phyloP scores from a whole-genome alignment of 1,284 basidiomycete species.

The Ustilago tritici region DNA sequence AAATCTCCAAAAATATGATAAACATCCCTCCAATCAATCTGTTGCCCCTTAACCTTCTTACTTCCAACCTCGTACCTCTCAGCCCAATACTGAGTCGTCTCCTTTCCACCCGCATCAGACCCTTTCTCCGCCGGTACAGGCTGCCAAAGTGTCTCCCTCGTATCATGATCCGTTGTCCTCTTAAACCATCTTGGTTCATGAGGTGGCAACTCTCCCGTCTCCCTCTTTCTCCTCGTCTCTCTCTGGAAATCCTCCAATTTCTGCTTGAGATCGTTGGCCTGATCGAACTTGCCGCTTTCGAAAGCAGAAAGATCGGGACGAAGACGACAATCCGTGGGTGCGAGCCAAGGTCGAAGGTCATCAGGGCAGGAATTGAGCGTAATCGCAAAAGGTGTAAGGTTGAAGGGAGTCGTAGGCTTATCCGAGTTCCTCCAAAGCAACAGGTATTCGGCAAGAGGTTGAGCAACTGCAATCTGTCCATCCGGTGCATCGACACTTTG shows the following conservation, averaged over 20 bases:
- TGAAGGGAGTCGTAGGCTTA: constrained; percentile 74
- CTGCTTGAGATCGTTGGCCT: constrained; percentile 87
- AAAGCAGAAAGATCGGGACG: constrained; percentile 96
- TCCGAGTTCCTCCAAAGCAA: constrained; percentile 91
- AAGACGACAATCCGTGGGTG: constrained; percentile 92
- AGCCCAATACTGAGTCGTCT: constrained; percentile 58
- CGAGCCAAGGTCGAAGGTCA: constrained; percentile 79
- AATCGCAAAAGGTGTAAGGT: constrained; percentile 95
- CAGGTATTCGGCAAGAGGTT: constrained; percentile 76
- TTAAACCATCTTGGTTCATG: constrained; percentile 78
- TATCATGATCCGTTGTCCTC: constrained; percentile 56
- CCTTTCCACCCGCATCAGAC: constrained; percentile 12
- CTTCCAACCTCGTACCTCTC: constrained; percentile 50
- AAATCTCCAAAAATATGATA: constrained; percentile 65
- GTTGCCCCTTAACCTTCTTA: constrained; percentile 33
- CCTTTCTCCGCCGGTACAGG: constrained; percentile 27
- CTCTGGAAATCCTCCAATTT: constrained; percentile 90
- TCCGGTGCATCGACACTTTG: constrained; percentile 59
- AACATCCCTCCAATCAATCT: constrained; percentile 48
- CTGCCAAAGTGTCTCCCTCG: constrained; percentile 63
- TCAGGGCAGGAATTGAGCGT: constrained; percentile 84
- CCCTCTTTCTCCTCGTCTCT: constrained; percentile 79
- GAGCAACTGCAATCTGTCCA: constrained; percentile 69
- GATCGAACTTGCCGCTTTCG: constrained; percentile 88
- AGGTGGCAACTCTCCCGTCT: constrained; percentile 79